Conservation (phyloP, 2,329 filamentous ascomycete species). For the Ambrosiella beaveri region DNA sequence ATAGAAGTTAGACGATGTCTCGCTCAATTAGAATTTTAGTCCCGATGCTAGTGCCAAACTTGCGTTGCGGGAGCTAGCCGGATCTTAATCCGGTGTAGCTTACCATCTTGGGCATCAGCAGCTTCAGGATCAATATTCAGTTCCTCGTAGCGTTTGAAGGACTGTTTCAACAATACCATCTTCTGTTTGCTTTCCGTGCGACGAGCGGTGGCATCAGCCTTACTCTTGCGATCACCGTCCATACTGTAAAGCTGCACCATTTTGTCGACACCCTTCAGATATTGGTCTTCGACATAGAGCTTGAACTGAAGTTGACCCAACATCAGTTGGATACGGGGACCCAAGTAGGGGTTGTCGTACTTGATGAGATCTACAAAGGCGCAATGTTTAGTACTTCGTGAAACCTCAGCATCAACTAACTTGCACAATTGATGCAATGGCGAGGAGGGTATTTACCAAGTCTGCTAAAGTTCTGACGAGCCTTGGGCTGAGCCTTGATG, state of each 20-base stretch:
- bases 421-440: background rate
- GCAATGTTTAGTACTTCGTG: background rate
- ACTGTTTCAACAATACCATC: constrained; percentile 87
- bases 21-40: too few species aligned
- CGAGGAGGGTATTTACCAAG: constrained; percentile 47
- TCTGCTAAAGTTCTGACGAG: constrained; percentile 84
- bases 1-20: background rate
- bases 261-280: constrained; percentile 96
- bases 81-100: constrained; percentile 17
- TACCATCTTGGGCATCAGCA: constrained; percentile 65
- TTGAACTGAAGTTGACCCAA: constrained; percentile 97
- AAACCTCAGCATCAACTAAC: background rate
- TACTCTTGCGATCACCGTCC: constrained; percentile 93
- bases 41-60: too few species aligned
- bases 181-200: constrained; percentile 95
- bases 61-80: background rate
- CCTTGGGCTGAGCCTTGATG: constrained; percentile 44
- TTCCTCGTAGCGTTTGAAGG: constrained; percentile 91
- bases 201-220: constrained; percentile 74
- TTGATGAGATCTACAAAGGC: constrained; percentile 69
- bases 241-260: constrained; percentile 97
- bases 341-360: constrained; percentile 89
- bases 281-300: constrained; percentile 95
- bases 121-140: constrained; percentile 85
- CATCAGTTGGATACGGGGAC: constrained; percentile 97